Evolutionary conservation across 2,329 filamentous ascomycete genomes (phyloP), one percentile per base, ranked within the genome.

Genomic region (Leptodontidium sp.): DNA sequence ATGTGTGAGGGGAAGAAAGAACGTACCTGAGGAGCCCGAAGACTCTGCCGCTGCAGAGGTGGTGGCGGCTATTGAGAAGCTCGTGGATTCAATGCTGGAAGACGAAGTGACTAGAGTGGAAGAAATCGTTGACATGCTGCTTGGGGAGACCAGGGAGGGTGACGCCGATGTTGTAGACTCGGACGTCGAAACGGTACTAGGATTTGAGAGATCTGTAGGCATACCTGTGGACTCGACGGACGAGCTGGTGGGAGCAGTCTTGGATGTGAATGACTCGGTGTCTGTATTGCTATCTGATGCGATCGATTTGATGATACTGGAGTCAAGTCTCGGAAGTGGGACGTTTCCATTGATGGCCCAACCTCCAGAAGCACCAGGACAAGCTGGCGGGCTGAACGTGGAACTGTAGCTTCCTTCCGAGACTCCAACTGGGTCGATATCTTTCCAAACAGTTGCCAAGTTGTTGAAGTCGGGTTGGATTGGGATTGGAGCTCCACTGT

Each of bases 401-500:
- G 90, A 84, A 26, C 85, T 85, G 80, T 97, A 93, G 40, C 86
- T 86, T 1, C 86, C 84, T 64, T 86, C 85, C 43, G 85, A 84
- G 45, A 94, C 86, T 26, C 93, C 91, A 0, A 87, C 87, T 0
- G 93, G 21, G 82, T 85, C 68, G 53, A 92, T 81, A 2, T 86
- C 90, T 5, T 89, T 89, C 93, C 93, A 97, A 74, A 93, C 89
- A 24, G 82, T 84, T 81, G 89, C 88, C 69, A 97, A 85, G 78
- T 95, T 96, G 74, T 83, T 78, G 78, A 94, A 97, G 77, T 97
- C 93, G 0, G 93, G 93, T 6, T 82, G 83, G 29, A 93, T 83
- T 0, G 93, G 91, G 0, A 85, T 91, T 0, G 93, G 93, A 24
- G 85, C 86, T 1, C 84, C 84, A n/a, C 79, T 81, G 84, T 47